Percentiles rank a stretch among this genome's conserved stretches.
These are phyloP conservation scores for Mucor racemosus DNA, from an alignment of 371 early-diverging fungal species.

Conservation along the genomic window DNA sequence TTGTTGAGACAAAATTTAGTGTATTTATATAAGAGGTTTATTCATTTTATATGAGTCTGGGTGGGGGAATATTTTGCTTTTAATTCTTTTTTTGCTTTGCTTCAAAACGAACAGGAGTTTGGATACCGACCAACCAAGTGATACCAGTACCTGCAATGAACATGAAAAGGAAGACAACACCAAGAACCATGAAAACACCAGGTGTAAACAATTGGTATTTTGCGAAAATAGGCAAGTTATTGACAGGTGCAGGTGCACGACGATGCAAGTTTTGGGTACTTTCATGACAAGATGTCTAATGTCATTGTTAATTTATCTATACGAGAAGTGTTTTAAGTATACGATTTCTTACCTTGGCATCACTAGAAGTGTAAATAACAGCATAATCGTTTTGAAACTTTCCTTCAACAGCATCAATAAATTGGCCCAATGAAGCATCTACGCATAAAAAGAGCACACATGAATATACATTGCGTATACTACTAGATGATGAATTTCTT, in stretches of 20 bases:
- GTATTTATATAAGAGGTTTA: background rate
- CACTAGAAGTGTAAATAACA: conserved; percentile 53
- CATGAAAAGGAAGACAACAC: conserved; percentile 42
- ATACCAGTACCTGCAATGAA: conserved; percentile 48
- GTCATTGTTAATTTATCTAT: background rate
- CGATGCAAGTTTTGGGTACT: conserved; percentile 24
- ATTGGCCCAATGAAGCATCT: conserved; percentile 35
- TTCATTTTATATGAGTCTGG: background rate
- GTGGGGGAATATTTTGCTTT: conserved; percentile 13
- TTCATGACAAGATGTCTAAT: background rate
- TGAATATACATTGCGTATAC: background rate
- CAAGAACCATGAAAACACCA: conserved; percentile 53
- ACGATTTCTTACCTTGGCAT: conserved; percentile 38
- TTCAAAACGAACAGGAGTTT: conserved; percentile 54
- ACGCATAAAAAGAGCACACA: background rate
- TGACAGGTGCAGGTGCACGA: conserved; percentile 32
- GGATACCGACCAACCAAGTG: conserved; percentile 50
- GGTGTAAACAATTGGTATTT: conserved; percentile 57
- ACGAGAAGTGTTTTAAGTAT: background rate
- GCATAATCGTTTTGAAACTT: conserved; percentile 42
- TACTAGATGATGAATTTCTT: conserved; percentile 2
- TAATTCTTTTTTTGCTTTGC: conserved; percentile 51
- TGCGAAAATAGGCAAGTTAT: conserved; percentile 46
- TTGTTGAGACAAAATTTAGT: too few species aligned
- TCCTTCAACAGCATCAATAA: conserved; percentile 35